These are phyloP conservation scores for Trichophyton benhamiae DNA, from an alignment of 2,329 filamentous ascomycete genomes.

Conservation along the genomic window DNA sequence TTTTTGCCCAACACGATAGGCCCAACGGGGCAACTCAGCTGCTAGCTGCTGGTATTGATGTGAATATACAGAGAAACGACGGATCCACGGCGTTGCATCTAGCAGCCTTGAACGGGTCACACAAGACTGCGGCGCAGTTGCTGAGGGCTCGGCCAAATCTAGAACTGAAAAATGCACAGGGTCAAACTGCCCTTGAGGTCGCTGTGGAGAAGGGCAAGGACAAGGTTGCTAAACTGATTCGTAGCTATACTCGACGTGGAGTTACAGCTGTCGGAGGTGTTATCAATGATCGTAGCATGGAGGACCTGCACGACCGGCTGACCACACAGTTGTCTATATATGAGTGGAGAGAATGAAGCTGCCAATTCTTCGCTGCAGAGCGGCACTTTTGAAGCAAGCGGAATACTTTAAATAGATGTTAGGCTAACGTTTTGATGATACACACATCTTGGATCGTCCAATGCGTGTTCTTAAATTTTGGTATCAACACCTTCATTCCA, in stretches of 20 bases:
- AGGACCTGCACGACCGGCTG: neutral
- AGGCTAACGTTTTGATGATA: too few relatives aligned
- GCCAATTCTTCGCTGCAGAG: too few relatives aligned
- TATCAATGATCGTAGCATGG: too few relatives aligned
- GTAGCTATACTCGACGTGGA: neutral
- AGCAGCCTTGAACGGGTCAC: neutral
- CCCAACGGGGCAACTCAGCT: neutral
- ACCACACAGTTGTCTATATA: neutral
- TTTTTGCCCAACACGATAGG: neutral
- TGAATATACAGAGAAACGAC: neutral
- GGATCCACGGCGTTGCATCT: neutral
- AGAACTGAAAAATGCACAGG: neutral
- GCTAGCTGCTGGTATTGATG: neutral
- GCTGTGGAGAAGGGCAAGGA: neutral
- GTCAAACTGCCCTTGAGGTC: neutral
- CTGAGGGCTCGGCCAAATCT: neutral
- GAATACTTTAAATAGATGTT: too few relatives aligned
- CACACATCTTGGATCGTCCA: too few relatives aligned
- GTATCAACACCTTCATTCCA: too few relatives aligned
- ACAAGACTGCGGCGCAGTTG: neutral
- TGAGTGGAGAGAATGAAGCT: neutral
- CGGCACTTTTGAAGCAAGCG: too few relatives aligned
- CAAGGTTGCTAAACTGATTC: neutral
- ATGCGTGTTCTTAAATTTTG: too few relatives aligned
- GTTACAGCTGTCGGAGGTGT: neutral